Evolutionary conservation across 1,284 basidiomycete species (phyloP).

Genomic region (Leccinum griseonigrum): DNA sequence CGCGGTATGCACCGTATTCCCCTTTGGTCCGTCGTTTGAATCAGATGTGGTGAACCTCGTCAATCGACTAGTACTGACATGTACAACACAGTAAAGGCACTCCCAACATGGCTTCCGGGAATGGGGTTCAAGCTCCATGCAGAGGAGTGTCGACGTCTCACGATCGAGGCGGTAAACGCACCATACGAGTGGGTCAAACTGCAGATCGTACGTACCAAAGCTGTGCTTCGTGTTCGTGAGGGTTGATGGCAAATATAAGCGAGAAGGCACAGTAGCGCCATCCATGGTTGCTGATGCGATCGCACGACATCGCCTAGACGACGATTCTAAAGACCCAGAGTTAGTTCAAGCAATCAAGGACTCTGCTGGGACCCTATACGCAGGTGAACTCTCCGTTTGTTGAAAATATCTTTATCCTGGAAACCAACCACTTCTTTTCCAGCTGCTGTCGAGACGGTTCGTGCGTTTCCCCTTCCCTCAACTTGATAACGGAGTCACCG

Average conservation of each 20-base stretch:
- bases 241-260: background rate
- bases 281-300: slow-evolving; percentile 24
- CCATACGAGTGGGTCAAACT: background rate
- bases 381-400: background rate
- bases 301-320: slow-evolving; percentile 3
- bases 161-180: background rate
- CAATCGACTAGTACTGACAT: background rate
- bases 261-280: slow-evolving; percentile 6
- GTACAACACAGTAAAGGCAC: background rate
- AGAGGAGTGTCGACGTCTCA: background rate
- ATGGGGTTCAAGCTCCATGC: background rate
- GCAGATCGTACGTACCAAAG: background rate
- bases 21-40: background rate
- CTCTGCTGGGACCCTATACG: background rate
- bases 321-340: background rate
- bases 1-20: background rate
- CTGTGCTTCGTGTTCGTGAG: background rate
- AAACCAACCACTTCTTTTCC: background rate
- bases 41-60: background rate
- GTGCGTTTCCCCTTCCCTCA: background rate
- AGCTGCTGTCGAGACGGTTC: background rate
- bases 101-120: background rate
- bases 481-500: background rate
- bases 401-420: background rate
- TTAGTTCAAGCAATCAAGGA: background rate